Evolutionary conservation across 139 green algal genomes (phyloP), one percentile per base, ranked within the genome.

Genomic region (Dunaliella primolecta): DNA sequence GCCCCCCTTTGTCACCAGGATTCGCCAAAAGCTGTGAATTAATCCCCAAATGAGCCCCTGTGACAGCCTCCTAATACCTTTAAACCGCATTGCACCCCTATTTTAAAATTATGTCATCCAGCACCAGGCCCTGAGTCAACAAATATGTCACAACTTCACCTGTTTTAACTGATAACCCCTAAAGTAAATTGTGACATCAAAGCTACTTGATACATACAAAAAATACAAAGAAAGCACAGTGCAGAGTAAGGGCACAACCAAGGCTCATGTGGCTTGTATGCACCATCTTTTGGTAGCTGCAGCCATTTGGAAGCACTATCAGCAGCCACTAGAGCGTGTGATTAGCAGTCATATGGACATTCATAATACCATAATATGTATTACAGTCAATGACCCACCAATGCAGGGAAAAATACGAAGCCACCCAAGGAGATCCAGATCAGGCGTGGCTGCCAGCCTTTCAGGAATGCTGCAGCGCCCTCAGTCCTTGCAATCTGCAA

Each of bases 361-460:
- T n/a, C n/a, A n/a, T n/a, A n/a, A n/a, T 64, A 15, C 46, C 46
- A 7, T 64, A 15, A 64, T 64, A 64, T 15, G 15, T 15, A 15
- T 7, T 64, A n/a, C n/a, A n/a, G n/a, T 64, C 7, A 64, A 64
- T 15, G 7, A 64, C 46, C 15, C 15, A 64, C 91, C 35, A 94
- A 79, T 24, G 89, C 89, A 1, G 95, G 95, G 92, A 98, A 98
- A 88, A 98, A 98, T 15, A 98, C 93, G 84, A 94, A 96, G 75
- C 95, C 95, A 37, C 97, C 97, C 27, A 99, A 89, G 15, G 89
- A 94, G 84, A 99, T 99, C 97, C 97, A 99, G 32, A 98, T 92
- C 55, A 99, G 93, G 20, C 97, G 91, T 3, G 97, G 96, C 91
- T 98, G 91, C 94, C 96, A 97, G 27, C 97, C 97, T 81, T 90